A percentile compares a stretch with the other conserved stretches of the same genome.
These are phyloP conservation scores for Spizellomyces punctatus DNA, from an alignment of 192 early-diverging fungal species.

Conservation along the genomic window DNA sequence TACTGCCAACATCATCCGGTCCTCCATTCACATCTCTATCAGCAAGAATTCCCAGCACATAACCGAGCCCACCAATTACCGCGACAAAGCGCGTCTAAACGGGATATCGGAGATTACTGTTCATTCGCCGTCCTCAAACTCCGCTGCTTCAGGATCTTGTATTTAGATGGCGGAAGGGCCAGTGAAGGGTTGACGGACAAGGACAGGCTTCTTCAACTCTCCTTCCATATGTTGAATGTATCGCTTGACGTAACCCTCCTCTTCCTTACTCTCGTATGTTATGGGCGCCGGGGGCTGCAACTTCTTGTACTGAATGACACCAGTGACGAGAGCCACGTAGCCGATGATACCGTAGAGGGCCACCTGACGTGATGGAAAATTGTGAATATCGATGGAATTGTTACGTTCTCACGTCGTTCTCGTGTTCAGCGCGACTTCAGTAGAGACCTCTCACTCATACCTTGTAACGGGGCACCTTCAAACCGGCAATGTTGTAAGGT, in stretches of 20 bases:
- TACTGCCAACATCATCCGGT: no score
- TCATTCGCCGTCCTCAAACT: no score
- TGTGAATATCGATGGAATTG: neutral
- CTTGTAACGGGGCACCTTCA: conserved; percentile 51
- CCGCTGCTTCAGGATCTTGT: neutral
- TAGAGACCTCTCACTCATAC: conserved; percentile 16
- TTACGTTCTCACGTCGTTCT: neutral
- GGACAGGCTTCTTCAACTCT: conserved; percentile 49
- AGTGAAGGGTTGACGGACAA: conserved; percentile 34
- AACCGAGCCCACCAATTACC: no score
- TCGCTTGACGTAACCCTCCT: conserved; percentile 49
- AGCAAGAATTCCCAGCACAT: no score
- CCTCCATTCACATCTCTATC: no score
- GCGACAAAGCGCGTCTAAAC: no score
- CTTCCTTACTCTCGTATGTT: conserved; percentile 42
- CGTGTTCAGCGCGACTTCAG: neutral
- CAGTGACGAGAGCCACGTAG: conserved; percentile 43
- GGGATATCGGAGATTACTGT: no score
- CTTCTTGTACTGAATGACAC: conserved; percentile 33
- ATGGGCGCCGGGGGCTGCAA: conserved; percentile 42
- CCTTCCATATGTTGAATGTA: conserved; percentile 43
- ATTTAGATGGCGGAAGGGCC: conserved; percentile 32
- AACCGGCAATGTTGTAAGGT: conserved; percentile 42
- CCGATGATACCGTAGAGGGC: conserved; percentile 41
- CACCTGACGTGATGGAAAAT: conserved; percentile 32